Conservation (phyloP, 164 flowering plant species). For the Magnolia sinica region DNA sequence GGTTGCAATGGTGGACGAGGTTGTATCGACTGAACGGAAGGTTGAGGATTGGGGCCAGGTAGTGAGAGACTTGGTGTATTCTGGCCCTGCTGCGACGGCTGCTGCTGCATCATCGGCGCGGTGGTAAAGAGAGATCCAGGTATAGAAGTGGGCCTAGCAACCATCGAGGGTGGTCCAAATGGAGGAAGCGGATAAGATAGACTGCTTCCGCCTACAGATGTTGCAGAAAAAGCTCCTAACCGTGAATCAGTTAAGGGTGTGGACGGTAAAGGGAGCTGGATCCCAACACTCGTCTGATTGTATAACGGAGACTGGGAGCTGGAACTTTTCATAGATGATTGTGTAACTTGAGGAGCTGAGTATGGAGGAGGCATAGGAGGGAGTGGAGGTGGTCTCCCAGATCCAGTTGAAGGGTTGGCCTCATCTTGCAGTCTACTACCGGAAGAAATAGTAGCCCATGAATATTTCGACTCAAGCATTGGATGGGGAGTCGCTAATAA, state of each 20-base stretch:
- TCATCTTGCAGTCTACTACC: constrained; percentile 26
- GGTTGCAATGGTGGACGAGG: constrained; percentile 69
- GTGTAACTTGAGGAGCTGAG: constrained; percentile 37
- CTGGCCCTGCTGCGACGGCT: constrained; percentile 57
- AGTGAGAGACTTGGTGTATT: constrained; percentile 40
- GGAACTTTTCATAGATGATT: constrained; percentile 36
- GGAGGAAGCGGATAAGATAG: constrained; percentile 49
- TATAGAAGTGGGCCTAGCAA: constrained; percentile 51
- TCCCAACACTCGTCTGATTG: constrained; percentile 35
- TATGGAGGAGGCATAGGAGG: constrained; percentile 91
- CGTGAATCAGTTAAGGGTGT: constrained; percentile 34
- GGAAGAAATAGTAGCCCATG: constrained; percentile 44
- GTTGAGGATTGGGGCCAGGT: constrained; percentile 37
- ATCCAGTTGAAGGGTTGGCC: constrained; percentile 30
- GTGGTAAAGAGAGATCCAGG: constrained; percentile 43
- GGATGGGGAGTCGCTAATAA: constrained; percentile 32
- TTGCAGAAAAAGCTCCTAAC: constrained; percentile 29
- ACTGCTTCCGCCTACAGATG: constrained; percentile 30
- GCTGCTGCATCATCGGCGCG: constrained; percentile 49
- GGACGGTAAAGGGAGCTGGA: constrained; percentile 41
- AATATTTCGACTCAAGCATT: constrained; percentile 43
- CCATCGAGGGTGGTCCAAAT: constrained; percentile 38
- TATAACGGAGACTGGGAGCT: constrained; percentile 41
- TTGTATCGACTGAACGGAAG: constrained; percentile 48
- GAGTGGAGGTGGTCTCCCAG: constrained; percentile 61